phyloP scores from a whole-genome alignment of 202 grass and related monocot genomes.

The Carex arenaria region DNA sequence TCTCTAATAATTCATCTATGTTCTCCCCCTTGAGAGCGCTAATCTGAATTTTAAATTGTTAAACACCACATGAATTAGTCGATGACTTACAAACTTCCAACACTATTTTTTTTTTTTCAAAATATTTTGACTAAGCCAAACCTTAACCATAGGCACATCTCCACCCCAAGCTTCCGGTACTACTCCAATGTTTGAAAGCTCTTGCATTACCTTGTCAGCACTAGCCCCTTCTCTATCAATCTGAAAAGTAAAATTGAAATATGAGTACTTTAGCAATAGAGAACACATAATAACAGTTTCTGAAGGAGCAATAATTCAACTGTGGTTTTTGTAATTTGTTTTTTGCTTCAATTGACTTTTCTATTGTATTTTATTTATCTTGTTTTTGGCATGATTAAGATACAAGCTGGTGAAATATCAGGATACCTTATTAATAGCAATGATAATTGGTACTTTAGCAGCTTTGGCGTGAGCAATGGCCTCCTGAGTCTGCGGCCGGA shows the following conservation, averaged over 20 bases:
- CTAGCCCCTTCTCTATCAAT: constrained; percentile 89
- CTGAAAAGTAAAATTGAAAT: constrained; percentile 44
- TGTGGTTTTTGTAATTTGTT: background rate
- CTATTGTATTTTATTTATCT: background rate
- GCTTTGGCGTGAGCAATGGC: constrained; percentile 97
- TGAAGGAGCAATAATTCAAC: background rate
- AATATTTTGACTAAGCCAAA: constrained; percentile 28
- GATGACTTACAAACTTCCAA: constrained; percentile 13
- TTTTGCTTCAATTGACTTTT: background rate
- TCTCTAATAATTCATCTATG: constrained; percentile 87
- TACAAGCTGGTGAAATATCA: constrained; percentile 5
- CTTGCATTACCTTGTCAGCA: constrained; percentile 88
- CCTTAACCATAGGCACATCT: constrained; percentile 88
- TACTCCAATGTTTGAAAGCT: constrained; percentile 76
- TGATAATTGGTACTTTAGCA: constrained; percentile 85
- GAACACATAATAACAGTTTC: background rate
- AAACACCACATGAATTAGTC: constrained; percentile 27
- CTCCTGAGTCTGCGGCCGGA: constrained; percentile 86
- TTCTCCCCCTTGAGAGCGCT: constrained; percentile 95
- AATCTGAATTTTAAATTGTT: constrained; percentile 46
- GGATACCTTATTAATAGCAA: constrained; percentile 85
- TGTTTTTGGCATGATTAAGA: background rate
- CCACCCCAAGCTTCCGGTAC: constrained; percentile 97
- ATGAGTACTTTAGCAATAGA: background rate
- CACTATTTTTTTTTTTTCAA: background rate